A percentile compares a stretch with the other conserved stretches of the same genome.
These are phyloP conservation scores for Fagopyrum tataricum DNA, from an alignment of 148 eudicot species.

Conservation along the genomic window DNA sequence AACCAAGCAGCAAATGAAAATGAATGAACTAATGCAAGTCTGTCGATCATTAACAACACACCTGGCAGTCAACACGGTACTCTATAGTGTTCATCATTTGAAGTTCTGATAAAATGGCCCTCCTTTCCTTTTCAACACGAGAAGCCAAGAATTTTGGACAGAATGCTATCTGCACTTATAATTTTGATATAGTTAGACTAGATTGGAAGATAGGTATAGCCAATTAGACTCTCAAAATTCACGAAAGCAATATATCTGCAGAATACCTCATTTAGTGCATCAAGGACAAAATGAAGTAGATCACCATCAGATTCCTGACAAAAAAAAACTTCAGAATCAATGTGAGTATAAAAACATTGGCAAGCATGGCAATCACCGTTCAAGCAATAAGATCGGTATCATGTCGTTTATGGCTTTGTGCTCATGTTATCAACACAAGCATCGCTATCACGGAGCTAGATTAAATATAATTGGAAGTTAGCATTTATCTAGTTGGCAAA, in stretches of 20 bases:
- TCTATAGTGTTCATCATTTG: slow-evolving; percentile 99
- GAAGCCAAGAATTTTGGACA: slow-evolving; percentile 91
- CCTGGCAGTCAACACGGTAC: slow-evolving; percentile 99
- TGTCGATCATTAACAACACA: slow-evolving; percentile 15
- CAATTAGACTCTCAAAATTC: background rate
- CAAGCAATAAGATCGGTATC: slow-evolving; percentile 10
- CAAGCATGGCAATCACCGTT: background rate
- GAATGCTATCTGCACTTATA: slow-evolving; percentile 72
- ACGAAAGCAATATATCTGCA: background rate
- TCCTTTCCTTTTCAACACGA: slow-evolving; percentile 97
- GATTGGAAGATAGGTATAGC: slow-evolving; percentile 8
- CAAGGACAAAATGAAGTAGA: slow-evolving; percentile 85
- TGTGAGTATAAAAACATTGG: background rate
- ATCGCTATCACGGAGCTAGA: background rate
- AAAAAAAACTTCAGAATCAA: slow-evolving; percentile 16
- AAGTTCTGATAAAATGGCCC: slow-evolving; percentile 93
- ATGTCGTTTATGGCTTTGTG: background rate
- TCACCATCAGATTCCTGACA: slow-evolving; percentile 81
- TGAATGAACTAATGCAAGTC: background rate
- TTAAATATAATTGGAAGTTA: background rate
- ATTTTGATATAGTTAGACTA: background rate
- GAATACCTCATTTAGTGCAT: slow-evolving; percentile 93
- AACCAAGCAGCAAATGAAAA: background rate
- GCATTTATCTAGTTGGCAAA: background rate
- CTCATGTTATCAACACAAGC: background rate